These are phyloP conservation scores for Hypoxylon sp. DNA, from an alignment of 2,329 filamentous ascomycete genomes.

Conservation along the genomic window DNA sequence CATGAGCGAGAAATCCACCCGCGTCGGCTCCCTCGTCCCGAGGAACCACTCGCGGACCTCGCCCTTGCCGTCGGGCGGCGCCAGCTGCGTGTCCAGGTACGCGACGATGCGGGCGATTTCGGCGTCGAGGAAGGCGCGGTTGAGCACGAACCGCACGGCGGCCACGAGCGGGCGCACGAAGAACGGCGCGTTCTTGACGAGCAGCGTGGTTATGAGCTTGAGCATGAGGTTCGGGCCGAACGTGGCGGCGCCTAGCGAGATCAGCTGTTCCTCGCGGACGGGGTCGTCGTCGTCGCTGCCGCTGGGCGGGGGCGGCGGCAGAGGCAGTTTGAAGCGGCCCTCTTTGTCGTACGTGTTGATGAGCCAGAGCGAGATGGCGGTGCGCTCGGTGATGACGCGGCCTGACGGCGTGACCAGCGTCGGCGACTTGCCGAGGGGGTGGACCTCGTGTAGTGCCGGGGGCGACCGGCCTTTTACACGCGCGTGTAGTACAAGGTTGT, in stretches of 20 bases:
- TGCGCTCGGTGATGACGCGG: constrained; percentile 42
- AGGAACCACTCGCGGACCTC: constrained; percentile 38
- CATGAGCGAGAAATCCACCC: constrained; percentile 38
- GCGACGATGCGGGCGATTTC: constrained; percentile 33
- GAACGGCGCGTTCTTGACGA: constrained; percentile 34
- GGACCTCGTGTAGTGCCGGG: constrained; percentile 26
- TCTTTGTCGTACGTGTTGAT: constrained; percentile 40
- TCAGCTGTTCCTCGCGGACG: constrained; percentile 41
- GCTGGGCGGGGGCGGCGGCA: neutral
- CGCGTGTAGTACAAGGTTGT: constrained; percentile 40
- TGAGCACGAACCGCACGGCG: constrained; percentile 16
- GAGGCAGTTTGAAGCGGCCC: constrained; percentile 31
- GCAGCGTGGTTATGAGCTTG: constrained; percentile 26
- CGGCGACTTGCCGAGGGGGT: constrained; percentile 45
- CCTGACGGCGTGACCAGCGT: constrained; percentile 41
- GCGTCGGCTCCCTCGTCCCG: constrained; percentile 39
- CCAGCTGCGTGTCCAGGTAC: constrained; percentile 36
- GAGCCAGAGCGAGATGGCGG: constrained; percentile 44
- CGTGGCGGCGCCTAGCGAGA: constrained; percentile 39
- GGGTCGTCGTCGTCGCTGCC: constrained; percentile 22
- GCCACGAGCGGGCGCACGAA: constrained; percentile 28
- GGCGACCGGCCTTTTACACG: constrained; percentile 33
- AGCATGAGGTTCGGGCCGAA: constrained; percentile 29
- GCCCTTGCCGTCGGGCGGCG: constrained; percentile 10
- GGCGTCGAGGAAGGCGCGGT: constrained; percentile 36